Conservation (phyloP, 2,329 filamentous ascomycete species). For the Colletotrichum australisinense region DNA sequence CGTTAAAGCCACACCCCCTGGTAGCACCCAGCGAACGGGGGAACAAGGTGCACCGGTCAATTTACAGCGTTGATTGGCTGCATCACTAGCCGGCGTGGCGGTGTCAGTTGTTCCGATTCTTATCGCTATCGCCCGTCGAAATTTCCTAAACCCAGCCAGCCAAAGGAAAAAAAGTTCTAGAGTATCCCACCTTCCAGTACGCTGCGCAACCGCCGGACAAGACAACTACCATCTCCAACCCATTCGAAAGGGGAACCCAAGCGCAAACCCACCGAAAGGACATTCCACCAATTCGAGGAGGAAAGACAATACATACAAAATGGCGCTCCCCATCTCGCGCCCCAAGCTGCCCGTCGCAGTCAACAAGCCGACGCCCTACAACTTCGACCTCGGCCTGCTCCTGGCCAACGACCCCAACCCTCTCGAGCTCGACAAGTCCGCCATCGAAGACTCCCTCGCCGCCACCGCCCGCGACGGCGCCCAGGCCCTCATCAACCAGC, state of each 20-base stretch:
- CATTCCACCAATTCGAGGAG: slow-evolving; percentile 1
- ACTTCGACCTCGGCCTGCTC: slow-evolving; percentile 91
- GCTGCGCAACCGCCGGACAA: not conserved
- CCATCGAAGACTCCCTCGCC: slow-evolving; percentile 76
- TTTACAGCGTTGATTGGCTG: slow-evolving; percentile 26
- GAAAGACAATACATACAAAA: slow-evolving; percentile 37
- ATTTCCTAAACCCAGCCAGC: slow-evolving; percentile 25
- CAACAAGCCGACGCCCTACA: slow-evolving; percentile 88
- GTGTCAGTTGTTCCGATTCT: slow-evolving; percentile 35
- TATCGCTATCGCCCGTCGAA: slow-evolving; percentile 35
- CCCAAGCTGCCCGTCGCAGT: slow-evolving; percentile 72
- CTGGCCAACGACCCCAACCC: slow-evolving; percentile 91
- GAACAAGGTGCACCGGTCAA: slow-evolving; percentile 1
- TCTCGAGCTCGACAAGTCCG: slow-evolving; percentile 64
- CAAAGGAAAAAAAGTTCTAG: slow-evolving; percentile 37
- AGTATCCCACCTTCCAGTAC: slow-evolving; percentile 11
- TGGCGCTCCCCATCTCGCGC: slow-evolving; percentile 51
- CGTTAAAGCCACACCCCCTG: slow-evolving; percentile 24
- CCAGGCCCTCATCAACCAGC: slow-evolving; percentile 92
- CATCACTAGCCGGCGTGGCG: slow-evolving; percentile 11
- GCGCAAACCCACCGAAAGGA: not conserved
- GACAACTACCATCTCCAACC: slow-evolving; percentile 21
- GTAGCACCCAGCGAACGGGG: not conserved
- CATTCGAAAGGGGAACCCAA: not conserved
- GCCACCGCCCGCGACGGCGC: slow-evolving; percentile 87